Base-by-base conservation (phyloP, 148 eudicot genomes). In the Cornus kousa region DNA sequence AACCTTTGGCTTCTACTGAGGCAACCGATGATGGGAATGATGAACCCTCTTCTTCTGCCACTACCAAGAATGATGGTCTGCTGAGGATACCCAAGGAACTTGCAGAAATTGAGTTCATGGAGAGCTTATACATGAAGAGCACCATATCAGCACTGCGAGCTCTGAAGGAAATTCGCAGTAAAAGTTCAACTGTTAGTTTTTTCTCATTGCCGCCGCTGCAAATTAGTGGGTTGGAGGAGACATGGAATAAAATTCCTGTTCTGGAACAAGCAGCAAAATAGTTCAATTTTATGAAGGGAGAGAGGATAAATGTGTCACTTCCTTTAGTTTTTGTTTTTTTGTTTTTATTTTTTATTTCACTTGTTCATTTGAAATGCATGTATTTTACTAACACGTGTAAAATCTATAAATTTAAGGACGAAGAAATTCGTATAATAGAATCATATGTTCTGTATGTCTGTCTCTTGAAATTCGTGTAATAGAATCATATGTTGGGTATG, bases 201-300 rank as follows among this genome's bases (percentile, higher is more conserved):
- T 93, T 95, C 73, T 93, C 99, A 0, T 81, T 95, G 83, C 99
- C 99, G 46, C 99, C 99, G 32, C 70, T 95, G 84, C 93, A 88
- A 79, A 80, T 75, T 3, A 74, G 74, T 8, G 91, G 84, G 59
- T 32, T 81, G 17, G 96, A 95, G 78, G 97, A 91, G 66, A 82
- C 87, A 2, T 89, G 97, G 92, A 90, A 85, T 73, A 89, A 86
- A 78, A 64, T 76, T 62, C 94, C 92, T 11, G 75, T 81, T 65
- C 72, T 91, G 39, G 95, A 92, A 82, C 95, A 91, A 83, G 87
- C 60, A 62, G 94, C 91, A 3, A 88, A 90, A 73, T 95, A 82
- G 83, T 74, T n/a, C 59, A 67, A 31, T 71, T 57, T 53, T 64
- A 72, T 57, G 2, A 62, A 24, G 69, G 68, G 39, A 57, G 50